These are phyloP conservation scores for Kuraishia capsulata DNA, from an alignment of 805 yeast species.

Conservation along the genomic window DNA sequence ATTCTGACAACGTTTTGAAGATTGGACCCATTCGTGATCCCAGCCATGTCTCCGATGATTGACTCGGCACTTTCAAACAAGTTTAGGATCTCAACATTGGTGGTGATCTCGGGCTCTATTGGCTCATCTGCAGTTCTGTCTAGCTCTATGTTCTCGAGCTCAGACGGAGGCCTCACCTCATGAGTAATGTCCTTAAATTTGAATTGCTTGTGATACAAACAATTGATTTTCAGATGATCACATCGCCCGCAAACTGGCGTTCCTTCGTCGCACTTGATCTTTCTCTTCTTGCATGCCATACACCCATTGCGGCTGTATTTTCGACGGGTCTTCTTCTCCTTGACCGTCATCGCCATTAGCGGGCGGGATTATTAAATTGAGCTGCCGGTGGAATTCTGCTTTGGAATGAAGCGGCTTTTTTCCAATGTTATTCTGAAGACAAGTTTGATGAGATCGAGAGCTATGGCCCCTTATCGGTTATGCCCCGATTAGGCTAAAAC, in stretches of 20 bases:
- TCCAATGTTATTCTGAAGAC: too few species aligned
- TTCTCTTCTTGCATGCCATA: constrained; percentile 28
- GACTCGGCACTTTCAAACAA: neutral
- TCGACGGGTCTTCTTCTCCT: neutral
- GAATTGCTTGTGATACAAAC: constrained; percentile 22
- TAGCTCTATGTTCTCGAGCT: neutral
- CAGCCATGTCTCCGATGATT: neutral
- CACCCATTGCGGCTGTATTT: constrained; percentile 32
- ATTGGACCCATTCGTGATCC: neutral
- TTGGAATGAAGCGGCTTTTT: too few species aligned
- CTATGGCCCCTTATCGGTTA: too few species aligned
- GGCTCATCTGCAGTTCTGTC: constrained; percentile 1
- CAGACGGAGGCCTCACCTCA: neutral
- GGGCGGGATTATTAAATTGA: too few species aligned
- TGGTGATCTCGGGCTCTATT: neutral
- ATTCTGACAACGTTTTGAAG: neutral
- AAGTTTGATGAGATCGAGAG: too few species aligned
- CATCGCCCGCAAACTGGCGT: constrained; percentile 28
- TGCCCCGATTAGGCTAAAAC: too few species aligned
- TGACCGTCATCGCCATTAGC: too few species aligned
- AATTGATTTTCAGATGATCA: constrained; percentile 19
- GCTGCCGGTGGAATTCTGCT: too few species aligned
- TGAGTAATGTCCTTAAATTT: constrained; percentile 12
- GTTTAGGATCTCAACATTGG: neutral
- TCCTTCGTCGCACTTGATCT: constrained; percentile 26